Base-by-base conservation (phyloP, 2,329 filamentous ascomycete genomes). In the Volutella citrinella region DNA sequence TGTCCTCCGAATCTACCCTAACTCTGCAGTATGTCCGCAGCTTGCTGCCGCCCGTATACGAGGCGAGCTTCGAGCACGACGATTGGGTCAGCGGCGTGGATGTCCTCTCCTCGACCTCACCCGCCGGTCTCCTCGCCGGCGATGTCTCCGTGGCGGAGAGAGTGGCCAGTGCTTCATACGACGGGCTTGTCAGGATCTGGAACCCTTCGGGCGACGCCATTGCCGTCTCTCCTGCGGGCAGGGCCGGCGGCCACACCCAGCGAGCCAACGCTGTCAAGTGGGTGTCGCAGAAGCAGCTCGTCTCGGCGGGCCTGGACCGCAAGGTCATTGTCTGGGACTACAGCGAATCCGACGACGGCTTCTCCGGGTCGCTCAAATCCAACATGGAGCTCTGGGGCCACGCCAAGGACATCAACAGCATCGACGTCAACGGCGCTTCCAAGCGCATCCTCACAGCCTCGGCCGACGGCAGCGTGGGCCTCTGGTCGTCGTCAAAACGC, bases 21-120 rank as follows among this genome's bases (percentile, higher is more conserved):
- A 84, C 83, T 21, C 76, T 98, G 37, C 90, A 97, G 69, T 98
- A 97, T 64, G 88, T 96, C 21, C 84, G 89, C 52, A 93, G 89
- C 45, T 70, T 96, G 49, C 80, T 96, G 40, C 93, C 93, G 7
- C 93, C 93, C 13, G 74, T 86, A 21, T 91, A 93, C 60, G 82
- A 95, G 50, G 84, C 89, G 10, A 93, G 86, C 56, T 98, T 95
- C 60, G 84, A 96, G 67, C 91, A 98, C 61, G 90, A 98, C 56
- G 93, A 97, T 62, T 98, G 93, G 93, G 86, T 98, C 30, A 87
- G 87, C 58, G 78, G 79, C 17, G 80, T 97, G 17, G 89, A 96
- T 60, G 77, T 95, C 5, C 69, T 95, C 16, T 90, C 88, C 0
- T 61, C 64, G 11, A 79, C 74, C 10, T 84, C 85, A 3, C 64